Base-by-base conservation (phyloP, 1,284 basidiomycete species). In the Exobasidium cylindrosporum region DNA sequence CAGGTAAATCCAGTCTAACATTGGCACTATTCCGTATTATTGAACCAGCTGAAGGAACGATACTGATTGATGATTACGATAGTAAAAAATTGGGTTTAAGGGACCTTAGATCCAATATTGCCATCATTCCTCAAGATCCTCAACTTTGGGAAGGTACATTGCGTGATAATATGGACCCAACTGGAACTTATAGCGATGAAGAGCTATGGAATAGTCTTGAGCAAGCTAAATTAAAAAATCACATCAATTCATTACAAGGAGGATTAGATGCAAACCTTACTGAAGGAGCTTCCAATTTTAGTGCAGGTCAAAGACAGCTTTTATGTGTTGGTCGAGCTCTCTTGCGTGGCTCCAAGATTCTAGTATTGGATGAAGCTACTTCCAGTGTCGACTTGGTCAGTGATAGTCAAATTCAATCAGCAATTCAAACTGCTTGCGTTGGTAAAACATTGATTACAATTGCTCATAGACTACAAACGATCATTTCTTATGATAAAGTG, bases 321-420 rank as follows among this genome's bases (percentile, higher is more conserved):
- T 70, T 81, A 49, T 82, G 80, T 65, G 77, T 80, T 57, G 76
- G 77, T 1, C 63, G 79, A n/a, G 79, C 79, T 2, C 68, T 80
- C 30, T 62, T 80, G 32, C 68, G 66, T 47, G 69, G 62, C 87
- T 85, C 89, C 11, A 92, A 89, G 81, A 88, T 97, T 44, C 83
- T 96, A 1, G 89, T 96, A 1, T 84, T 96, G 17, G 93, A 97
- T 77, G 92, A 96, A 85, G 90, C 88, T 85, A 73, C 71, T 71
- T 67, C 58, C 14, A 73, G 70, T 28, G 73, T 96, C 59, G 92
- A 95, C 77, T 83, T 95, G 43, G 90, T 94, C 76, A 96, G 92
- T 1, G 92, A 96, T 80, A 85, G 85, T 57, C 88, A 88, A 24
- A 88, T 92, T 64, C 91, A 92, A 82, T 86, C 86, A 5, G 90